These are phyloP conservation scores for Cytospora piceae DNA, from an alignment of 2,329 filamentous ascomycete species.

Conservation along the genomic window DNA sequence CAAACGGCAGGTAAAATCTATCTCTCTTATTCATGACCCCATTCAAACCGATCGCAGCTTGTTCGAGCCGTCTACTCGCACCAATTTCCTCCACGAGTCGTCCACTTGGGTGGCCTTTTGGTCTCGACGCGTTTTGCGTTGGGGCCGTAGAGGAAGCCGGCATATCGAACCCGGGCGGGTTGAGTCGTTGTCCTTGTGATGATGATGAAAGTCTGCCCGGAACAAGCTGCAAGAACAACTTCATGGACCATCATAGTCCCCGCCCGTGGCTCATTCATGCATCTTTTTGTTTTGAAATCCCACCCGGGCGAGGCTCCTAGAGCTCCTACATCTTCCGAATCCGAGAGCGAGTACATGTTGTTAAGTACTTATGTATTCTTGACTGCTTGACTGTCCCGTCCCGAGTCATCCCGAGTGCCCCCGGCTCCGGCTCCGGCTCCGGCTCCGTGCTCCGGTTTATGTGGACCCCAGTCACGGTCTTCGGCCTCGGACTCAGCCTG, in stretches of 20 bases:
- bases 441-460: not conserved
- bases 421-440: not conserved
- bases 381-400: not conserved
- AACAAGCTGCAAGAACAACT: conserved; percentile 38
- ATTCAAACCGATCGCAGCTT: conserved; percentile 15
- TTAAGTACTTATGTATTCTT: no score
- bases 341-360: not conserved
- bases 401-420: not conserved
- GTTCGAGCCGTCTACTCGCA: conserved; percentile 30
- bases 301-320: conserved; percentile 41
- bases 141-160: conserved; percentile 36
- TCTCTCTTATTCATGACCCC: no score
- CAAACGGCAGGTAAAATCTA: not conserved
- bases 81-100: conserved; percentile 33
- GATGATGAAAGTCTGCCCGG: conserved; percentile 3
- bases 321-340: conserved; percentile 36
- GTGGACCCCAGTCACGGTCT: not conserved
- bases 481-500: no score
- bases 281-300: conserved; percentile 7
- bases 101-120: conserved; percentile 37
- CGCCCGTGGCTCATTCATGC: conserved; percentile 34
- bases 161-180: conserved; percentile 28
- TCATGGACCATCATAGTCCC: conserved; percentile 42
- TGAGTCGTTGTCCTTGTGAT: conserved; percentile 5
- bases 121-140: conserved; percentile 38